Percentiles rank a stretch among this genome's conserved stretches.
Evolutionary conservation across 75 land plant species (phyloP).

Genomic region (Cunninghamia lanceolata): DNA sequence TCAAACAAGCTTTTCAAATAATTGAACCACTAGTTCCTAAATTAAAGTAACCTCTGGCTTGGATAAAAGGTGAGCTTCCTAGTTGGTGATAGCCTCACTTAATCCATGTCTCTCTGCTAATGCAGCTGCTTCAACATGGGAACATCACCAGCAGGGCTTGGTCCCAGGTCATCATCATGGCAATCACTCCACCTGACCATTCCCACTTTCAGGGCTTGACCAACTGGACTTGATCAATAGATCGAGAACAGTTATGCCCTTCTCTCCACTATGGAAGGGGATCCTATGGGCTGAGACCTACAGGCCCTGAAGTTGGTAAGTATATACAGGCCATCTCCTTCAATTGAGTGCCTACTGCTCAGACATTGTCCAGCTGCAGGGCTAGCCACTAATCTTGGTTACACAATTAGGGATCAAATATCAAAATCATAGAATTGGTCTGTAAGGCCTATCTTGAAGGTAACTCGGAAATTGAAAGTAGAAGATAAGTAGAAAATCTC

Average conservation of each 20-base stretch:
- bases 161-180: not conserved
- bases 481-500: not conserved
- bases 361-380: not conserved
- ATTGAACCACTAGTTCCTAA: not conserved
- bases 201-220: too few relatives aligned
- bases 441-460: not conserved
- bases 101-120: not conserved
- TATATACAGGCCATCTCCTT: not conserved
- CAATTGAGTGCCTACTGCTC: not conserved
- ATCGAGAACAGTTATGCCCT: not conserved
- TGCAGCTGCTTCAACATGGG: not conserved
- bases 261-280: too few relatives aligned
- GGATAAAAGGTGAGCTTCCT: not conserved
- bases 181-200: not conserved
- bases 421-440: not conserved
- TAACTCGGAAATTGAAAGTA: not conserved
- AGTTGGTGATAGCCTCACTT: not conserved
- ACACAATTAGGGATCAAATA: not conserved
- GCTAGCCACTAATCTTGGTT: not conserved
- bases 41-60: not conserved
- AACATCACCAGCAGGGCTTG: not conserved
- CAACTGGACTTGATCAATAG: not conserved
- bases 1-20: not conserved
- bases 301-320: not conserved
- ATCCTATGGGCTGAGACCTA: not conserved